Evolutionary conservation across 805 yeast species (phyloP), one percentile per base, ranked within the genome.

Genomic region (Ogataea glucozyma): DNA sequence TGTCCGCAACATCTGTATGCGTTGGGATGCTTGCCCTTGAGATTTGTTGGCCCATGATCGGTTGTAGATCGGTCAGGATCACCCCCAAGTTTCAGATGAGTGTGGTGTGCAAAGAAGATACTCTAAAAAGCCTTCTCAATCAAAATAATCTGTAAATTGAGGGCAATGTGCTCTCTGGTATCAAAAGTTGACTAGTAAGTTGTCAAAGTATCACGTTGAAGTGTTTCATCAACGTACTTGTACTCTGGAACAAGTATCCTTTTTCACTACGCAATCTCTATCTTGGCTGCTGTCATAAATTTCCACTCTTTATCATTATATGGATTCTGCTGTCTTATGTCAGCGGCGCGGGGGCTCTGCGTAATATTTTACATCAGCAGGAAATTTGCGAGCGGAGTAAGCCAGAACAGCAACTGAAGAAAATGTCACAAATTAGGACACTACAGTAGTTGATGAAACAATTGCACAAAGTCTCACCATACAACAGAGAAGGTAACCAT

Each of bases 41-140:
- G 21, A 45, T 24, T 20, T 41, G 45, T 19, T 45, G 48, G n/a
- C 48, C 48, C 48, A 45, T 34, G 12, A 6, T 9, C 14, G 10
- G 20, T 5, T 10, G 17, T 4, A 23, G 30, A 34, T 34, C 38
- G 22, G 22, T 16, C 31, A 16, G 8, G 29, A 34, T 34, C 38
- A 8, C 22, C 14, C 19, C 35, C 38, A 34, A 34, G 38, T 22
- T 34, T 34, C 38, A 34, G 26, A 20, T 12, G 12, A 20, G 16
- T 32, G 19, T 10, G 18, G 14, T 17, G 36, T 21, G 36, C 36
- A 32, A 32, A 21, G 21, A 30, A 21, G 18, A 19, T 10, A n/a
- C 21, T 11, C 10, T 7, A 31, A 12, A 31, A 20, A 20, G n/a
- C 26, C 24, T 11, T 12, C n/a, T 11, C 4, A 19, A 23, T 23